phyloP scores from a whole-genome alignment of 306 rosid species.

The Castanopsis chinensis region DNA sequence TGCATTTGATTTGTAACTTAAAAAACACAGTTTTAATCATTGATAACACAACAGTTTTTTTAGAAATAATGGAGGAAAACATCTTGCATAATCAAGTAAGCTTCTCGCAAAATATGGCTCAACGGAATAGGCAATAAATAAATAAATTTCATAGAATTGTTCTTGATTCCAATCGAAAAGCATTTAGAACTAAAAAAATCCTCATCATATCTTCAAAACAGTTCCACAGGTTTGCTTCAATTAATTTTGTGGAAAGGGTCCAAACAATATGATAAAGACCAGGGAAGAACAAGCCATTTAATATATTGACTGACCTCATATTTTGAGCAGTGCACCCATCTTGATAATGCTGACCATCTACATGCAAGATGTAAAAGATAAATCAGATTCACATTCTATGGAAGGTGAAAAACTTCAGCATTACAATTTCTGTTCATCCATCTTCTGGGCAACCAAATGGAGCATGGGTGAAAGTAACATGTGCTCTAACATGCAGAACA shows the following conservation, averaged over 20 bases:
- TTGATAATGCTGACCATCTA: constrained; percentile 81
- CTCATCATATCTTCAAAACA: not conserved
- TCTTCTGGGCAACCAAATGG: not conserved
- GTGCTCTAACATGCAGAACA: not conserved
- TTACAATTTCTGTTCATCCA: not conserved
- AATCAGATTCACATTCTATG: constrained; percentile 15
- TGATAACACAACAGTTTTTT: not conserved
- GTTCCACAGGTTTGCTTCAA: constrained; percentile 5
- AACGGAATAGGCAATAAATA: not conserved
- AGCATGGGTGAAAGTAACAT: not conserved
- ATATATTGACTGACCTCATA: constrained; percentile 60
- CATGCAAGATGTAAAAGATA: constrained; percentile 23
- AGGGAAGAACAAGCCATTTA: constrained; percentile 6
- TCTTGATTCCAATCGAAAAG: not conserved
- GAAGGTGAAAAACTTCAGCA: not conserved
- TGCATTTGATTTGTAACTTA: not conserved
- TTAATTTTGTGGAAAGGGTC: not conserved
- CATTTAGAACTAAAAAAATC: not conserved
- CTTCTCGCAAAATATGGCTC: not conserved
- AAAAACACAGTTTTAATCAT: not conserved
- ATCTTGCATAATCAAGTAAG: not conserved
- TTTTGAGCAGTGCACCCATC: constrained; percentile 93
- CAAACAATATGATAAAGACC: constrained; percentile 18
- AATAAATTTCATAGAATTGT: not conserved
- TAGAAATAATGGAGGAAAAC: not conserved